Evolutionary conservation across 2,329 filamentous ascomycete genomes (phyloP).

Genomic region (Penicillium thymicola): DNA sequence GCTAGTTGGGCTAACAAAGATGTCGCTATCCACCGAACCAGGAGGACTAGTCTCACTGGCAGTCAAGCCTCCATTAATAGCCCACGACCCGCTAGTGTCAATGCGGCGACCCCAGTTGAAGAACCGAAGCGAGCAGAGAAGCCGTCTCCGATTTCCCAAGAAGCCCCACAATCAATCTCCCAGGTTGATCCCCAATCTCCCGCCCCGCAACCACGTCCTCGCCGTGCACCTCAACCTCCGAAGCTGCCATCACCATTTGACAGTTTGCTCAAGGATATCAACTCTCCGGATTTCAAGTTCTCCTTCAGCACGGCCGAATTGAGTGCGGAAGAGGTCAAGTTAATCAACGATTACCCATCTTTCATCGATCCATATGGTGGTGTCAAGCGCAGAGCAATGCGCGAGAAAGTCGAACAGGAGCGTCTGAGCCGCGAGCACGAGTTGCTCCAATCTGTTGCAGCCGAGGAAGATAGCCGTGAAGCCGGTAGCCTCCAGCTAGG

Average conservation of each 20-base stretch:
- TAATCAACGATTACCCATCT: slow-evolving; percentile 63
- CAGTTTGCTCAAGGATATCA: slow-evolving; percentile 47
- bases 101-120: slow-evolving; percentile 37
- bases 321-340: slow-evolving; percentile 48
- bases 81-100: slow-evolving; percentile 60
- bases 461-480: slow-evolving; percentile 72
- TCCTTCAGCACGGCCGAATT: slow-evolving; percentile 50
- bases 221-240: slow-evolving; percentile 15
- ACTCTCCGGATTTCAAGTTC: slow-evolving; percentile 52
- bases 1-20: slow-evolving; percentile 85
- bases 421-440: slow-evolving; percentile 54
- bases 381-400: slow-evolving; percentile 73
- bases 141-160: slow-evolving; percentile 23
- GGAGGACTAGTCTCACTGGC: slow-evolving; percentile 71
- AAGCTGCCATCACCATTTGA: slow-evolving; percentile 33
- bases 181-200: slow-evolving; percentile 23
- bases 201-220: slow-evolving; percentile 19
- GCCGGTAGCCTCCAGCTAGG: slow-evolving; percentile 85
- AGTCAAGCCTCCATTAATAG: slow-evolving; percentile 73
- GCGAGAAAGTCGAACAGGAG: slow-evolving; percentile 66
- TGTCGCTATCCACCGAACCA: slow-evolving; percentile 62
- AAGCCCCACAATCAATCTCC: slow-evolving; percentile 26
- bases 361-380: slow-evolving; percentile 82
- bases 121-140: slow-evolving; percentile 37
- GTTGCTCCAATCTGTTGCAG: slow-evolving; percentile 49